A percentile compares a stretch with the other conserved stretches of the same genome.
Evolutionary conservation across 1,139 yeast species (phyloP).

Genomic region (Zygosaccharomyces pseudobailii): DNA sequence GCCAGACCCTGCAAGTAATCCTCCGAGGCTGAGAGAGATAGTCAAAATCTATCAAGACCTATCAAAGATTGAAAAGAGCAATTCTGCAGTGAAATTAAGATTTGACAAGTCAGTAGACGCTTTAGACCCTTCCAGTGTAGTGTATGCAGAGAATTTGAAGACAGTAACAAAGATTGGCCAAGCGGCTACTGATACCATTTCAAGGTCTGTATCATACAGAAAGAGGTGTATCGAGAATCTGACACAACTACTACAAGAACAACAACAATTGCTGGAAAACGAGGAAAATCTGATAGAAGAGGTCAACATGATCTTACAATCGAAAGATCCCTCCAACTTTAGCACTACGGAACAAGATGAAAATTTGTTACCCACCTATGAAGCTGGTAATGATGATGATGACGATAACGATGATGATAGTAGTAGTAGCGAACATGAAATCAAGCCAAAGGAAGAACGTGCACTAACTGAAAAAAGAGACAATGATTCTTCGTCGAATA

Average conservation of each 20-base stretch:
- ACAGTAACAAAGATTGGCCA: constrained; percentile 28
- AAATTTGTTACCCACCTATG: constrained; percentile 28
- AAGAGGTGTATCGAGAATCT: constrained; percentile 17
- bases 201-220: constrained; percentile 21
- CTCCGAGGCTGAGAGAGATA: constrained; percentile 18
- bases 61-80: constrained; percentile 19
- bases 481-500: constrained; percentile 1
- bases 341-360: constrained; percentile 12
- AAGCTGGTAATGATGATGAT: constrained; percentile 22
- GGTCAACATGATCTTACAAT: constrained; percentile 24
- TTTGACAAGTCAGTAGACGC: constrained; percentile 30
- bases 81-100: constrained; percentile 23
- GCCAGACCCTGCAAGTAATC: constrained; percentile 9
- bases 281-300: constrained; percentile 27
- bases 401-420: constrained; percentile 18
- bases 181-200: constrained; percentile 23
- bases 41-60: constrained; percentile 17
- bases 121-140: constrained; percentile 28
- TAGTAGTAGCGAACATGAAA: constrained; percentile 11
- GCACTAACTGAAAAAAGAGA: not conserved
- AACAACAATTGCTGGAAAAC: constrained; percentile 19
- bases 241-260: constrained; percentile 20
- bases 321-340: constrained; percentile 25
- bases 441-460: constrained; percentile 2
- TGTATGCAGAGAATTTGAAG: constrained; percentile 28